Percentiles rank a stretch among this genome's conserved stretches.
phyloP scores from a whole-genome alignment of 441 rosid species.

The Populus hybrid region DNA sequence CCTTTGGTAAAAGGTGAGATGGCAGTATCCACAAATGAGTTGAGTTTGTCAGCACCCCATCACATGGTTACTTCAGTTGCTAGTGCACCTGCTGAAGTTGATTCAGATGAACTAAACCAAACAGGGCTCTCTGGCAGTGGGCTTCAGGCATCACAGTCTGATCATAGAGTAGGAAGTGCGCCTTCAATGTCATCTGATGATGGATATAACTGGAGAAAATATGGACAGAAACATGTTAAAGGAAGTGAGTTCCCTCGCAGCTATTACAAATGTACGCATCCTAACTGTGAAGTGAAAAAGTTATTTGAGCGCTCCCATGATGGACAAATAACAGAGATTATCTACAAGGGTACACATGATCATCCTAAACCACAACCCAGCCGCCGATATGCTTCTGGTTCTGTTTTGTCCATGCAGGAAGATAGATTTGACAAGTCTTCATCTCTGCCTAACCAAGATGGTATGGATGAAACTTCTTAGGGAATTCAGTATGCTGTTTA shows the following conservation, averaged over 20 bases:
- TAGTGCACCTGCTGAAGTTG: constrained; percentile 53
- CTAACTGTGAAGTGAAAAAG: constrained; percentile 94
- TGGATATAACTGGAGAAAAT: constrained; percentile 97
- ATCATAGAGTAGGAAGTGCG: constrained; percentile 56
- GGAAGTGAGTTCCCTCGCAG: constrained; percentile 98
- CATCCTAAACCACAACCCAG: constrained; percentile 96
- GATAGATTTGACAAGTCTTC: constrained; percentile 57
- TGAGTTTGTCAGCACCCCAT: constrained; percentile 43
- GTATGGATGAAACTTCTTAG: constrained; percentile 33
- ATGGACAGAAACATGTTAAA: constrained; percentile 95
- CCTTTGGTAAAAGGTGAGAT: constrained; percentile 45
- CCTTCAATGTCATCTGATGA: constrained; percentile 57
- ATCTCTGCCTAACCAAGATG: constrained; percentile 51
- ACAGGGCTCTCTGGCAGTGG: constrained; percentile 37
- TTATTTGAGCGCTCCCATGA: constrained; percentile 90
- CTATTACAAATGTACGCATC: constrained; percentile 98
- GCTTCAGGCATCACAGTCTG: constrained; percentile 42
- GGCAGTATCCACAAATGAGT: constrained; percentile 62
- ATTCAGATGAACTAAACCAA: constrained; percentile 53
- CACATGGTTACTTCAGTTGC: constrained; percentile 43
- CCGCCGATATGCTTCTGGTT: constrained; percentile 64
- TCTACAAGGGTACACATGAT: constrained; percentile 91
- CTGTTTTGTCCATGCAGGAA: constrained; percentile 57
- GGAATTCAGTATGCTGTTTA: not conserved
- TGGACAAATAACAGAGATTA: constrained; percentile 83